Conservation (phyloP, 108 stramenopile genomes). For the Cyclotella sp. region DNA sequence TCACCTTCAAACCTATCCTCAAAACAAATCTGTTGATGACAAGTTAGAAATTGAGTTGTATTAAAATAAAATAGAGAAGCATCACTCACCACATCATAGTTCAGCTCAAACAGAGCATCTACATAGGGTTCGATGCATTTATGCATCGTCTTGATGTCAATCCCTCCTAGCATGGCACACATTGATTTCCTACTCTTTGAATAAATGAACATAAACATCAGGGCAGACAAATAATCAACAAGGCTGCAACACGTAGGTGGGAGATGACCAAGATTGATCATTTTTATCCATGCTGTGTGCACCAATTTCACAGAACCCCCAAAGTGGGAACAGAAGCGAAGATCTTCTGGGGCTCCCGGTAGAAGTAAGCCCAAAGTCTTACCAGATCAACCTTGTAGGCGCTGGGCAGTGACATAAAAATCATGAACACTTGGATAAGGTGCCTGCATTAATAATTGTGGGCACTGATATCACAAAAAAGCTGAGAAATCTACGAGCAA, state of each 20-base stretch:
- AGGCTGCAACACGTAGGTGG: not conserved
- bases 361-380: not conserved
- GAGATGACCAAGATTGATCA: not conserved
- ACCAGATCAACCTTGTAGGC: not conserved
- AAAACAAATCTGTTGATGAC: not conserved
- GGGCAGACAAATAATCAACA: not conserved
- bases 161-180: not conserved
- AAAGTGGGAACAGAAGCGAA: not conserved
- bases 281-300: not conserved
- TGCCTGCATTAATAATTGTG: not conserved
- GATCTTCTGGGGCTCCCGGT: not conserved
- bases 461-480: not conserved
- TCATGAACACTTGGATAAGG: not conserved
- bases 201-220: not conserved
- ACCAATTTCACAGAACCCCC: not conserved
- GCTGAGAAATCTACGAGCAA: no score
- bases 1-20: conserved; percentile 5
- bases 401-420: not conserved
- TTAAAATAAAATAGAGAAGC: not conserved
- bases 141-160: not conserved
- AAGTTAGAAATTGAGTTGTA: no score
- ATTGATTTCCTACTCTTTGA: conserved; percentile 1
- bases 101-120: not conserved
- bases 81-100: conserved; percentile 5
- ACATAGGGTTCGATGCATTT: not conserved